Evolutionary conservation across 768 basidiomycete species (phyloP).

Genomic region (Panaeolus cyanescens): DNA sequence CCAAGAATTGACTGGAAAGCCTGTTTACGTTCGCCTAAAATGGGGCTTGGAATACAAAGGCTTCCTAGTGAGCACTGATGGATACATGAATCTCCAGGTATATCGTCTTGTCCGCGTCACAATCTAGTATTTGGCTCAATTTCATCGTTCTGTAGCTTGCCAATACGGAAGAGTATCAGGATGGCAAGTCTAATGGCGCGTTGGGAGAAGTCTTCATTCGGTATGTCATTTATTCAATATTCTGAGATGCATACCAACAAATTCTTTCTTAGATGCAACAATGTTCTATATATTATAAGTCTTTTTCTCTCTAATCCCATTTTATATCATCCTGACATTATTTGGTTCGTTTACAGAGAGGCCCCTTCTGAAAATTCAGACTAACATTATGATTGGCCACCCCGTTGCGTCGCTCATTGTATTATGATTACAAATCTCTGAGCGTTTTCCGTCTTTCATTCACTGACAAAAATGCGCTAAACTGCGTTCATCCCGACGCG

Average conservation of each 20-base stretch:
- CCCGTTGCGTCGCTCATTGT: not conserved
- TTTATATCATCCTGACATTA: conserved; percentile 2
- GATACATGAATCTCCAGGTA: conserved; percentile 99
- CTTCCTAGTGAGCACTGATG: conserved; percentile 97
- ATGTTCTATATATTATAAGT: conserved; percentile 19
- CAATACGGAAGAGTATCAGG: conserved; percentile 98
- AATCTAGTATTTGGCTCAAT: conserved; percentile 1
- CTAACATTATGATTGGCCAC: not conserved
- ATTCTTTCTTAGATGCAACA: conserved; percentile 12
- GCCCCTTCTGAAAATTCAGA: conserved; percentile 6
- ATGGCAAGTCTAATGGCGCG: conserved; percentile 92
- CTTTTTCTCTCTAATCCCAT: conserved; percentile 6
- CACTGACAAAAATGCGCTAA: not conserved
- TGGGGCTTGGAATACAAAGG: conserved; percentile 99
- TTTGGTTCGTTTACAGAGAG: conserved; percentile 10
- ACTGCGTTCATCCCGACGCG: not conserved
- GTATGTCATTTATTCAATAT: conserved; percentile 44
- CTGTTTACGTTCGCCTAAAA: conserved; percentile 92
- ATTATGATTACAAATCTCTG: not conserved
- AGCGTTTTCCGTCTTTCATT: not conserved
- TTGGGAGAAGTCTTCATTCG: conserved; percentile 99
- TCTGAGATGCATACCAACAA: not conserved
- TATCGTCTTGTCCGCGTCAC: conserved; percentile 15
- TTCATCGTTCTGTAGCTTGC: conserved; percentile 64
- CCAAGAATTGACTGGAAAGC: conserved; percentile 97